phyloP scores from a whole-genome alignment of 2,329 filamentous ascomycete species.

The Nothopassalora personata region DNA sequence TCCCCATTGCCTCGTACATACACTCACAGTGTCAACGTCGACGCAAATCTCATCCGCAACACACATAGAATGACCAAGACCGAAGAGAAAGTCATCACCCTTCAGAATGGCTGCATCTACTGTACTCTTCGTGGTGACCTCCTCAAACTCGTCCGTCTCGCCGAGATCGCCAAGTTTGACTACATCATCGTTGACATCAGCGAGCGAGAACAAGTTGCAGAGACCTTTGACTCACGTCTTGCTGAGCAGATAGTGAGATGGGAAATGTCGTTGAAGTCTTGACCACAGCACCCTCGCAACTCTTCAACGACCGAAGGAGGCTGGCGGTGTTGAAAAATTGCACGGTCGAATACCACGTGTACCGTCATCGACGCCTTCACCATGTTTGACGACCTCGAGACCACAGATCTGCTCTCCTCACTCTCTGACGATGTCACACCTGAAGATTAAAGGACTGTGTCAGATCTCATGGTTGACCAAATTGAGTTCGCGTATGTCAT shows the following conservation, averaged over 20 bases:
- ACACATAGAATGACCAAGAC: slow-evolving; percentile 30
- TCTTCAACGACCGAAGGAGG: slow-evolving; percentile 33
- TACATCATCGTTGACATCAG: slow-evolving; percentile 71
- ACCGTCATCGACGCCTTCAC: slow-evolving; percentile 71
- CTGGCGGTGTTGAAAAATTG: slow-evolving; percentile 63
- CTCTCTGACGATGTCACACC: slow-evolving; percentile 55
- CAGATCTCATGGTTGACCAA: slow-evolving; percentile 70
- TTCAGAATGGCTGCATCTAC: slow-evolving; percentile 61
- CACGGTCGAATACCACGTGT: slow-evolving; percentile 64
- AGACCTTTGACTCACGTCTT: slow-evolving; percentile 62
- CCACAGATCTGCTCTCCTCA: slow-evolving; percentile 60
- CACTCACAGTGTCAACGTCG: slow-evolving; percentile 25
- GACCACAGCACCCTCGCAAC: slow-evolving; percentile 22
- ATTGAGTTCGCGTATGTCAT: slow-evolving; percentile 73
- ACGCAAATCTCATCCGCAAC: slow-evolving; percentile 29
- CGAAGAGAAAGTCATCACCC: slow-evolving; percentile 31
- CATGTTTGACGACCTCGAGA: slow-evolving; percentile 67
- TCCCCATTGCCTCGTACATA: not conserved
- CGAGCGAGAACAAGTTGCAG: slow-evolving; percentile 67
- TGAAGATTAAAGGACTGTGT: slow-evolving; percentile 69
- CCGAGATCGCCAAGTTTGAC: slow-evolving; percentile 59
- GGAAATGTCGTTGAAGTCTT: slow-evolving; percentile 23
- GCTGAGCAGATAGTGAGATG: slow-evolving; percentile 31
- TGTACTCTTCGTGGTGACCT: slow-evolving; percentile 68
- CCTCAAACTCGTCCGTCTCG: slow-evolving; percentile 60